These are phyloP conservation scores for Lipomyces japonicus DNA, from an alignment of 805 yeast genomes.

Conservation along the genomic window DNA sequence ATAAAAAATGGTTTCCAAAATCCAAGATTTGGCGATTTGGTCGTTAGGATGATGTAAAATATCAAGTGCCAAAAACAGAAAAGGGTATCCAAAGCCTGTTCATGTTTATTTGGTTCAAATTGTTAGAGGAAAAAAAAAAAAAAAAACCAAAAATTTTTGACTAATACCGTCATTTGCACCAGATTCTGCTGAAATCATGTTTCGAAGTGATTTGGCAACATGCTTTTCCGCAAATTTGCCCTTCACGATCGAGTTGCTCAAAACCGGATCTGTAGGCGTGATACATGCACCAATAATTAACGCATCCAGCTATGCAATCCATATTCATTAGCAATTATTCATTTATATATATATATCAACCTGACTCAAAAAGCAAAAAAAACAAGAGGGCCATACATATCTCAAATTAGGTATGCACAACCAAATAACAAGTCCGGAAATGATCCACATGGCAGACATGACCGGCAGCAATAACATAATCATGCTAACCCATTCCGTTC, in stretches of 20 bases:
- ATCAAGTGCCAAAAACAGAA: conserved; percentile 56
- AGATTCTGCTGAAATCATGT: conserved; percentile 63
- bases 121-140: background rate
- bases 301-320: conserved; percentile 40
- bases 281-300: conserved; percentile 64
- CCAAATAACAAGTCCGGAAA: conserved; percentile 62
- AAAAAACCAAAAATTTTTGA: no score
- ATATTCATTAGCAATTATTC: conserved; percentile 33
- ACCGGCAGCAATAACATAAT: conserved; percentile 59
- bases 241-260: conserved; percentile 68
- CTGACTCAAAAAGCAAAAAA: background rate
- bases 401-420: conserved; percentile 54
- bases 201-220: conserved; percentile 59
- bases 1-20: conserved; percentile 56
- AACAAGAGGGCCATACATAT: conserved; percentile 29
- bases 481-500: conserved; percentile 56
- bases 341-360: background rate
- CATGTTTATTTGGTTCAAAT: background rate
- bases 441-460: conserved; percentile 68
- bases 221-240: conserved; percentile 63
- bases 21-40: conserved; percentile 60
- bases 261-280: conserved; percentile 75
- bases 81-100: conserved; percentile 54
- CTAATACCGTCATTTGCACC: conserved; percentile 62
- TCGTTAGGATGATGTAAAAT: conserved; percentile 51